Conservation (phyloP, 345 rosid genomes). For the Ceriops zippeliana region DNA sequence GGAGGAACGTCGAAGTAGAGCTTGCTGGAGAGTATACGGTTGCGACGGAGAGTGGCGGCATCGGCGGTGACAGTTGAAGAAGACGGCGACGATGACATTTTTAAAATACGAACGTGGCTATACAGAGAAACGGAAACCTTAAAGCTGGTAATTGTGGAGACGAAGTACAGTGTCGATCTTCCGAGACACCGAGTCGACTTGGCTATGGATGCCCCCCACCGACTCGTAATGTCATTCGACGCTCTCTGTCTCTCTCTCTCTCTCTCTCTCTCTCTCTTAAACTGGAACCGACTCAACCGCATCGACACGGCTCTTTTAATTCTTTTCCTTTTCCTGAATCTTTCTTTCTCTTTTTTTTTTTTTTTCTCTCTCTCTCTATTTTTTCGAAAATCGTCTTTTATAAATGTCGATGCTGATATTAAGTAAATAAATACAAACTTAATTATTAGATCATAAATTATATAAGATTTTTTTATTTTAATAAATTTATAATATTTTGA, state of each 20-base stretch:
- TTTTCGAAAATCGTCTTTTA: background rate
- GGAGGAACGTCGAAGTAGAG: constrained; percentile 58
- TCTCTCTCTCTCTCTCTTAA: background rate
- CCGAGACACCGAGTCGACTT: constrained; percentile 38
- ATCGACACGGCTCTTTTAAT: background rate
- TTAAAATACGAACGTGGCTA: constrained; percentile 13
- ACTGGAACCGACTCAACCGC: background rate
- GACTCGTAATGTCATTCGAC: background rate
- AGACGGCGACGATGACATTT: constrained; percentile 36
- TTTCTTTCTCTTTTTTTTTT: background rate
- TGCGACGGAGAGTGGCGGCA: constrained; percentile 48
- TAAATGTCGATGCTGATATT: no score
- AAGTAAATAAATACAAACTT: no score
- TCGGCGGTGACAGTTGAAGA: constrained; percentile 30
- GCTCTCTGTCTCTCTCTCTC: background rate
- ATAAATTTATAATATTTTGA: no score
- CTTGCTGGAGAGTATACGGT: constrained; percentile 67
- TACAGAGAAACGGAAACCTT: constrained; percentile 25
- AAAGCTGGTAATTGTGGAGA: constrained; percentile 28
- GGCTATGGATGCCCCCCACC: background rate
- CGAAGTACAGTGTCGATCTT: constrained; percentile 28
- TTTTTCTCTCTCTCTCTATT: background rate
- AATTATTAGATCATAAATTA: no score
- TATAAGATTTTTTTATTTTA: no score
- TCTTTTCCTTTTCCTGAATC: background rate